Evolutionary conservation across 2,329 filamentous ascomycete species (phyloP), one percentile per base, ranked within the genome.

Genomic region (Aspergillus quadricinctus): DNA sequence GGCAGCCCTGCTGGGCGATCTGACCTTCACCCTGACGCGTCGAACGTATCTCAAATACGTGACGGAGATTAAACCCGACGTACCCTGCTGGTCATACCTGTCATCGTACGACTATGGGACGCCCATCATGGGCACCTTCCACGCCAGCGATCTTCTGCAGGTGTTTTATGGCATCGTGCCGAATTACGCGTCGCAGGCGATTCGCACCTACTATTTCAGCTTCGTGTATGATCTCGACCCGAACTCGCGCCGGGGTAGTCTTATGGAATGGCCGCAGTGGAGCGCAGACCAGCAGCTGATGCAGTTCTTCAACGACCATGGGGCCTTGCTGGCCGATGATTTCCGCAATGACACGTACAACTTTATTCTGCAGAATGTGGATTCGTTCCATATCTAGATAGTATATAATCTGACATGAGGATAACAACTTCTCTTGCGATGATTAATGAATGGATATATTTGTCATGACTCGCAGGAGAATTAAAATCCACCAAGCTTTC

Each of bases 71-170:
- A 80, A 84, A 59, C 85, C 86, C 0, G 63, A 72, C 31, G 83
- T 91, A 0, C 84, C 85, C 0, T 76, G 78, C 1, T 94, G 88
- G 88, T 90, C 87, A 0, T 94, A 92, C 73, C 80, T 94, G 1
- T 75, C 86, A 0, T 87, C 84, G 0, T 92, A 92, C 73, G 73
- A 88, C 75, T 84, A 87, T 67, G 86, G 86, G 9, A 87, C 85
- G 0, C 87, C 89, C 0, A 73, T 92, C 49, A 71, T 93, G 0
- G 90, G 90, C 19, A 92, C 89, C 0, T 88, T 90, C 73, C 90
- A 94, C 69, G 87, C 74, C 14, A 84, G 81, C 1, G 89, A 92
- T 62, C 64, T 92, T 1, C 62, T 90, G 3, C 83, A 88, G 67
- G 81, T 89, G 0, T 90, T 90, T 60, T 86, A 83, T 56, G 87